Percentiles rank a stretch among this genome's conserved stretches.
These are phyloP conservation scores for Penicillium italicum DNA, from an alignment of 2,329 filamentous ascomycete genomes.

Conservation along the genomic window DNA sequence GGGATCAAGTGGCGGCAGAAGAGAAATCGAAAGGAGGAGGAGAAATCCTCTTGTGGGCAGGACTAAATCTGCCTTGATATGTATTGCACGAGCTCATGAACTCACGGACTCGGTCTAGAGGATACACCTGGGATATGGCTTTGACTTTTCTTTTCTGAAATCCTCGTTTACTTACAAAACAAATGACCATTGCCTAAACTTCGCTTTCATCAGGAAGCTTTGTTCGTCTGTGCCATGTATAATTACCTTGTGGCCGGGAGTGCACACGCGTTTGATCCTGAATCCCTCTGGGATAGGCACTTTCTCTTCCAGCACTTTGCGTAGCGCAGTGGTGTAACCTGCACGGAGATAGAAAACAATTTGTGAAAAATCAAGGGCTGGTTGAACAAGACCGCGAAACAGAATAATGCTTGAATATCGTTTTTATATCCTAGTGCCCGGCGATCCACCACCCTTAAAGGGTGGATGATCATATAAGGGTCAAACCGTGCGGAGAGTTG, in stretches of 20 bases:
- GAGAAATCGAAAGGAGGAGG: slow-evolving; percentile 12
- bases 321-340: neutral
- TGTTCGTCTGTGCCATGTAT: neutral
- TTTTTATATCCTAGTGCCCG: neutral
- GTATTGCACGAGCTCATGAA: neutral
- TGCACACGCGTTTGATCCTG: neutral
- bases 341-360: neutral
- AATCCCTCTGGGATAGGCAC: neutral
- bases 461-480: neutral
- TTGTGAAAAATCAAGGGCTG: too few species aligned
- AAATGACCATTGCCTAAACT: neutral
- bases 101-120: neutral
- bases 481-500: neutral
- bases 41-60: neutral
- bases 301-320: neutral
- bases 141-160: neutral
- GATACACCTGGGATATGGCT: neutral
- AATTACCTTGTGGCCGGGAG: neutral
- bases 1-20: slow-evolving; percentile 31
- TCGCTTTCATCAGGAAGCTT: neutral
- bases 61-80: neutral
- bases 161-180: neutral
- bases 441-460: neutral
- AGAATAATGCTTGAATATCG: neutral
- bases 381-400: neutral